Base-by-base conservation (phyloP, 768 basidiomycete genomes). In the Russula brevipes region DNA sequence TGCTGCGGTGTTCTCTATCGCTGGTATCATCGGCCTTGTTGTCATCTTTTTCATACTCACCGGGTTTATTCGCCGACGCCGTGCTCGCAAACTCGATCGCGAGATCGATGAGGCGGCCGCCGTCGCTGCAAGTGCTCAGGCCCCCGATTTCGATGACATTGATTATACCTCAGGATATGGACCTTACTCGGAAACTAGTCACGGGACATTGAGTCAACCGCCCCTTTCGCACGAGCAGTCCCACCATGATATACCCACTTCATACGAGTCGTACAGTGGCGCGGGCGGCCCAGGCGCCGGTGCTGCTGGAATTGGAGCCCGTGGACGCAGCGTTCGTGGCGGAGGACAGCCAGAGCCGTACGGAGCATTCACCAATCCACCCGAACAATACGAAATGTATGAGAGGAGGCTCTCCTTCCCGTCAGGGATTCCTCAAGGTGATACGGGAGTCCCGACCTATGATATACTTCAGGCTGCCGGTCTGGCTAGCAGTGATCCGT, bases 51-150 rank as follows among this genome's bases (percentile, higher is more conserved):
- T 83, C 70, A 70, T 90, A 63, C 76, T 76, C 51, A 79, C 82
- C 42, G 83, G 79, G 61, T 73, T 74, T 63, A 64, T 88, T 66
- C 85, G 88, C 9, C 82, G 88, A 0, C 84, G 85, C 7, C 83
- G 86, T 1, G 84, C 83, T 3, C 72, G 78, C 63, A 78, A 80
- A 47, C 86, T 89, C 68, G 89, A 91, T 71, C 78, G 79, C n/a
- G 89, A 91, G 57, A 83, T 89, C 45, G 85, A 82, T 14, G 85
- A 84, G 54, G 89, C 88, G 0, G 87, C 88, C 0, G 81, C 80
- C 3, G 85, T 83, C 61, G 88, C 88, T 0, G 80, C 78, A 0
- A 82, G 81, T 0, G 74, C 80, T 1, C 66, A 77, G 19, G 77
- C 81, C 0, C 83, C 83, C 12, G 67, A 71, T 67, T 79, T 80